phyloP scores from a whole-genome alignment of 2,329 filamentous ascomycete genomes.

The Exophiala aquamarina region DNA sequence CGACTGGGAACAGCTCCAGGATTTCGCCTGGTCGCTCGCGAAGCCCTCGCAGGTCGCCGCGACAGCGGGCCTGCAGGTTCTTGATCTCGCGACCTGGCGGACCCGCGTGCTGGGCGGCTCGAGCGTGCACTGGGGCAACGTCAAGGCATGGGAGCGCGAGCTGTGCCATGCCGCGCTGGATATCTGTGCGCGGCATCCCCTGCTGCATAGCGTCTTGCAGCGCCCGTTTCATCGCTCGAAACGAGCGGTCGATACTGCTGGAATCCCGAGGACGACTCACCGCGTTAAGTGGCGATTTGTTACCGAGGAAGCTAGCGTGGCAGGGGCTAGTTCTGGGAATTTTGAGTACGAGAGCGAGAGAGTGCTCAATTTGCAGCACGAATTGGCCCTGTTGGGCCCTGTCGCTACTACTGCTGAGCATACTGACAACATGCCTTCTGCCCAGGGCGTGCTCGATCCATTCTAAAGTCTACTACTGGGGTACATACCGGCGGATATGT shows the following conservation, averaged over 20 bases:
- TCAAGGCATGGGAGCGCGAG: conserved; percentile 8
- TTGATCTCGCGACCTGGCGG: conserved; percentile 3
- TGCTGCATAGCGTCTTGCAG: conserved; percentile 8
- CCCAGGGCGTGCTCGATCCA: neutral
- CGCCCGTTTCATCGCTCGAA: neutral
- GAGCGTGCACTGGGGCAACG: conserved; percentile 4
- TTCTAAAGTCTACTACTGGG: too few species aligned
- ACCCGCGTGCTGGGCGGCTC: conserved; percentile 3
- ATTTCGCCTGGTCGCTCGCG: conserved; percentile 12
- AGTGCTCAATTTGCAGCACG: conserved; percentile 2
- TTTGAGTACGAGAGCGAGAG: neutral
- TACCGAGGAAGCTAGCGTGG: neutral
- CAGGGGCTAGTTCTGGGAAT: too few species aligned
- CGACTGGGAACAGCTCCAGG: conserved; percentile 15
- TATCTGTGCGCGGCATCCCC: conserved; percentile 10
- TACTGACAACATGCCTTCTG: neutral
- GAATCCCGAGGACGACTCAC: neutral
- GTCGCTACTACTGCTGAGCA: neutral
- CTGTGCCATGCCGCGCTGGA: conserved; percentile 14
- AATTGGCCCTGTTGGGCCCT: conserved; percentile 1
- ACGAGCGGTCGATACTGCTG: neutral
- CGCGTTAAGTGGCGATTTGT: conserved; percentile 11
- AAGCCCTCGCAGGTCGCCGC: conserved; percentile 5
- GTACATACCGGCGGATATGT: too few species aligned
- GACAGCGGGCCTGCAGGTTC: neutral